Conservation (phyloP, 164 flowering plant genomes). For the Chimonanthus praecox region DNA sequence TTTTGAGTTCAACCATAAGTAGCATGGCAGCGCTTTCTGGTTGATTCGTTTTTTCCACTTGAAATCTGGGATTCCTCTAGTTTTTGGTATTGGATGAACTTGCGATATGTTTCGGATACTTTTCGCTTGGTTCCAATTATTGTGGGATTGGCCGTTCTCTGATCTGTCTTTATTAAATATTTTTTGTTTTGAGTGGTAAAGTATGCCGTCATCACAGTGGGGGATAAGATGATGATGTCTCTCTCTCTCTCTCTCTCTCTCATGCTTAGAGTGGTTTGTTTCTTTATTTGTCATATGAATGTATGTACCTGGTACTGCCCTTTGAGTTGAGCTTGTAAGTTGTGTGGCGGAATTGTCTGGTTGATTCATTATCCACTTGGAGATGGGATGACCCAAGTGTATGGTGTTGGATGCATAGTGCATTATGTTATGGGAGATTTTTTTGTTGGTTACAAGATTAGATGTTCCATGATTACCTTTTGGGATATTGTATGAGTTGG, state of each 20-base stretch:
- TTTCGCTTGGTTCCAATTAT: background rate
- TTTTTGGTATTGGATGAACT: background rate
- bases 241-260: too few species aligned
- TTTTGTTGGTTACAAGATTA: constrained; percentile 2
- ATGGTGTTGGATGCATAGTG: background rate
- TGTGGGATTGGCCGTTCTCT: background rate
- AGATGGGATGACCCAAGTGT: background rate
- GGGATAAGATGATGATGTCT: too few species aligned
- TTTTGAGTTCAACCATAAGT: background rate
- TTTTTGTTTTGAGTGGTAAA: background rate
- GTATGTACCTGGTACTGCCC: background rate
- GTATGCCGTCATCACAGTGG: too few species aligned
- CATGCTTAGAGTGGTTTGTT: background rate
- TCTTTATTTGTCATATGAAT: background rate
- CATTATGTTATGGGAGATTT: background rate
- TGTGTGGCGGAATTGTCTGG: background rate
- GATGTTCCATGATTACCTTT: background rate
- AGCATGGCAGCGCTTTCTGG: background rate
- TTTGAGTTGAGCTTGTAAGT: background rate
- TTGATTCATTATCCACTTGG: background rate
- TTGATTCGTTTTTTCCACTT: background rate
- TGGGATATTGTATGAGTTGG: background rate
- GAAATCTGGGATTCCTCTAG: background rate
- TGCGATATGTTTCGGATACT: background rate
- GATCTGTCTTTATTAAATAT: background rate